Evolutionary conservation across 768 basidiomycete species (phyloP).

Genomic region (Lyophyllum semitale): DNA sequence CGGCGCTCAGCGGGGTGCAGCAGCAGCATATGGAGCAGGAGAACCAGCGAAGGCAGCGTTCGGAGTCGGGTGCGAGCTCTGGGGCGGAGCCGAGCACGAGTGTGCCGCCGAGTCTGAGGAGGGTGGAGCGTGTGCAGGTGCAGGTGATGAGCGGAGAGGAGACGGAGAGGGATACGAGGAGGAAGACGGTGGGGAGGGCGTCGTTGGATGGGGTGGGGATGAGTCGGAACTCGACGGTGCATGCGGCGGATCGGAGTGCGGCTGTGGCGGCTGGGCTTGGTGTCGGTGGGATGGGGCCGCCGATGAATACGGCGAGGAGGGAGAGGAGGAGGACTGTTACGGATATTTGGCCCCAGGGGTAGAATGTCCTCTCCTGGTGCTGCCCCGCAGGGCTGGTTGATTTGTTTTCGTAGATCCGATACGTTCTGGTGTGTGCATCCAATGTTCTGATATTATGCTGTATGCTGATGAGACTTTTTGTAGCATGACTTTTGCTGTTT

Average conservation of each 20-base stretch:
- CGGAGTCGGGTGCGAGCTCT: slow-evolving; percentile 25
- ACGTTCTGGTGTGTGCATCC: not conserved
- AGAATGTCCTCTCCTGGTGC: not conserved
- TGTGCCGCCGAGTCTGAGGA: slow-evolving; percentile 3
- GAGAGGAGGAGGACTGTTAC: slow-evolving; percentile 47
- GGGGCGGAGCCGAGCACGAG: slow-evolving; percentile 23
- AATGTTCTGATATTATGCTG: not conserved
- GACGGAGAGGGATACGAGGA: slow-evolving; percentile 51
- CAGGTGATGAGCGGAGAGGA: slow-evolving; percentile 45
- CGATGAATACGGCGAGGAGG: slow-evolving; percentile 24
- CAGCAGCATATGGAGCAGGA: slow-evolving; percentile 48
- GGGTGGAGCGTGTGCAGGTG: slow-evolving; percentile 8
- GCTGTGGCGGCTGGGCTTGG: slow-evolving; percentile 22
- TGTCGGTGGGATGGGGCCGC: slow-evolving; percentile 14
- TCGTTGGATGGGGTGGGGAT: slow-evolving; percentile 45
- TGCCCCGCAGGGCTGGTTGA: not conserved
- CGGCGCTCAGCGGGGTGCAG: slow-evolving; percentile 55
- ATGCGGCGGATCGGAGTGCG: slow-evolving; percentile 44
- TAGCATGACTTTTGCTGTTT: not conserved
- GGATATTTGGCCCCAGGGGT: slow-evolving; percentile 41
- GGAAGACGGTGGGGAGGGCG: slow-evolving; percentile 39
- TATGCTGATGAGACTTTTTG: not conserved
- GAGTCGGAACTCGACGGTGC: slow-evolving; percentile 29
- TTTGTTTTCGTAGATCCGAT: not conserved
- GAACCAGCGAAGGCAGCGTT: slow-evolving; percentile 30